Evolutionary conservation across 2,329 filamentous ascomycete genomes (phyloP).

Genomic region (Fusarium kyushuense): DNA sequence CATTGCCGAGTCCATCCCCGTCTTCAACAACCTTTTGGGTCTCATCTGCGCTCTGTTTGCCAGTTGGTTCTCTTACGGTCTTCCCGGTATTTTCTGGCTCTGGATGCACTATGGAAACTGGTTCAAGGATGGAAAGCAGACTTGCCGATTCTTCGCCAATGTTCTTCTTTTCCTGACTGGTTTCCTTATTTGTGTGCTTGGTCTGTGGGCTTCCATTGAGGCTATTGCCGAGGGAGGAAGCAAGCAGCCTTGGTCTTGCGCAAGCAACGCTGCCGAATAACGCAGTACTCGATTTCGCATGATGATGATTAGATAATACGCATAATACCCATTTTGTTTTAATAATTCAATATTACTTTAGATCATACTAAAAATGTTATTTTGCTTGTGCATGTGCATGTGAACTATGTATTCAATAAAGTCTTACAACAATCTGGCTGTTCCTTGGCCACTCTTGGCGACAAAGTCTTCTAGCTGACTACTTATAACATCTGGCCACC

Average conservation of each 20-base stretch:
- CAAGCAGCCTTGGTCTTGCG: slow-evolving; percentile 54
- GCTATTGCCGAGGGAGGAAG: slow-evolving; percentile 50
- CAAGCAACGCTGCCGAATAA: slow-evolving; percentile 45
- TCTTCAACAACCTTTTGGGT: slow-evolving; percentile 74
- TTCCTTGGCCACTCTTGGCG: too few species aligned
- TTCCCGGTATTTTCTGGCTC: slow-evolving; percentile 62
- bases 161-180: slow-evolving; percentile 51
- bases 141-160: slow-evolving; percentile 51
- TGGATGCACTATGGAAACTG: slow-evolving; percentile 60
- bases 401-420: too few species aligned
- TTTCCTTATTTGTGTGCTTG: slow-evolving; percentile 54
- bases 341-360: background rate
- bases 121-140: slow-evolving; percentile 52
- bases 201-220: slow-evolving; percentile 56
- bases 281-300: accelerated
- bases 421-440: too few species aligned
- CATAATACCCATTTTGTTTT: slow-evolving; percentile 15
- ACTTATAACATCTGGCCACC: background rate
- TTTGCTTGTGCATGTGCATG: too few species aligned
- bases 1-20: slow-evolving; percentile 76
- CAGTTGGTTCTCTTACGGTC: slow-evolving; percentile 73
- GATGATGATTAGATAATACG: background rate
- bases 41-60: slow-evolving; percentile 73
- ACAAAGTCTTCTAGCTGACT: too few species aligned
- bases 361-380: too few species aligned